Evolutionary conservation across 2,329 filamentous ascomycete species (phyloP).

Genomic region (Penicillium brasilianum): DNA sequence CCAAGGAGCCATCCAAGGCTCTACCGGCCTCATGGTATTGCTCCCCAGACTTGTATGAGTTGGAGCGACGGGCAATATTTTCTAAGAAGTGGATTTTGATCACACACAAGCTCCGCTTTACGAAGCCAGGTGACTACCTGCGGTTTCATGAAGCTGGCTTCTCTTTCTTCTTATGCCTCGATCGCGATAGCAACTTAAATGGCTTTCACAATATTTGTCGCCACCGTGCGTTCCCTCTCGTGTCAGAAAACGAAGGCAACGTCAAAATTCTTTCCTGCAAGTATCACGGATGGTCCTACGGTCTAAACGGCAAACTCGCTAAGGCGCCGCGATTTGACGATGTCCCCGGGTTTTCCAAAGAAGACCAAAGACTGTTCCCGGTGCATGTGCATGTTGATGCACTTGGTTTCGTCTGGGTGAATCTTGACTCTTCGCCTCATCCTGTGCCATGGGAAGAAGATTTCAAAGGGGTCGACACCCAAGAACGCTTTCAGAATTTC

Average conservation of each 20-base stretch:
- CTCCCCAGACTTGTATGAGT: slow-evolving; percentile 23
- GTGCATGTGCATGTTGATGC: slow-evolving; percentile 60
- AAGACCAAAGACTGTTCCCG: slow-evolving; percentile 50
- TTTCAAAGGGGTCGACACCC: slow-evolving; percentile 56
- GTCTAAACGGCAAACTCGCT: slow-evolving; percentile 60
- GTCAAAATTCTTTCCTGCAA: slow-evolving; percentile 60
- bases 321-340: slow-evolving; percentile 63
- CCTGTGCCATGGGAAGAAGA: slow-evolving; percentile 58
- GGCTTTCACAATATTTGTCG: slow-evolving; percentile 66
- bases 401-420: slow-evolving; percentile 64
- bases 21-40: slow-evolving; percentile 25
- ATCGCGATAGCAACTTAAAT: slow-evolving; percentile 57
- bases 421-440: slow-evolving; percentile 51
- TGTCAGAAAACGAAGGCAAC: slow-evolving; percentile 55
- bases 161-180: slow-evolving; percentile 58
- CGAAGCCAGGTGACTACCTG: slow-evolving; percentile 60
- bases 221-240: slow-evolving; percentile 63
- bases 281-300: slow-evolving; percentile 66
- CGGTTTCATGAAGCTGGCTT: slow-evolving; percentile 62
- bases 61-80: slow-evolving; percentile 25
- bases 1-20: slow-evolving; percentile 17
- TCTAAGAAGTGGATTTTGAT: slow-evolving; percentile 26
- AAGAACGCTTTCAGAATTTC: slow-evolving; percentile 54
- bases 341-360: slow-evolving; percentile 55
- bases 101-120: slow-evolving; percentile 26